These are phyloP conservation scores for Margaritispora aquatica DNA, from an alignment of 495 filamentous ascomycete genomes.

Conservation along the genomic window DNA sequence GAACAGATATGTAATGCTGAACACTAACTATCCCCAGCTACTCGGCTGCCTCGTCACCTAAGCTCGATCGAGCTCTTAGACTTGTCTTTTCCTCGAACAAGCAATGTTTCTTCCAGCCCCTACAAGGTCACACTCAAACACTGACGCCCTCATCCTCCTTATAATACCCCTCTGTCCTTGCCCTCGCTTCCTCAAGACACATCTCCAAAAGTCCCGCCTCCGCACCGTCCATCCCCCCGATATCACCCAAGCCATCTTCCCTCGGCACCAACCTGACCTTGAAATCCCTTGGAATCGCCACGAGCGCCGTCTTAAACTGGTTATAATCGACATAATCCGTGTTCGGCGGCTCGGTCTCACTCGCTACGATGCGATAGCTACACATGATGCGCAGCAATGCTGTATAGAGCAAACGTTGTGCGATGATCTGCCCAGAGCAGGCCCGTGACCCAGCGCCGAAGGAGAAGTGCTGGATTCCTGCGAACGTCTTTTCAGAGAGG, in stretches of 20 bases:
- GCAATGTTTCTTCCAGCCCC: too few species aligned
- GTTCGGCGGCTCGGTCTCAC: constrained; percentile 40
- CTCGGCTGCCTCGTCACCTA: too few species aligned
- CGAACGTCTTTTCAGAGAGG: constrained; percentile 29
- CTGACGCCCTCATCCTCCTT: constrained; percentile 11
- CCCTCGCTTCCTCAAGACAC: constrained; percentile 24
- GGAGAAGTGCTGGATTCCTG: constrained; percentile 39
- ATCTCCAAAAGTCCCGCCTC: constrained; percentile 28
- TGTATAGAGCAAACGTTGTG: constrained; percentile 41
- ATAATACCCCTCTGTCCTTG: constrained; percentile 17
- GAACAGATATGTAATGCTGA: too few species aligned
- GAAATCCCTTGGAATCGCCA: constrained; percentile 49
- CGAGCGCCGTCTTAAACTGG: constrained; percentile 45
- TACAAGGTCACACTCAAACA: too few species aligned
- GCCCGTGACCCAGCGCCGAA: constrained; percentile 49
- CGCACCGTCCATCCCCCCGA: too few species aligned
- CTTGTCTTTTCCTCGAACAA: too few species aligned
- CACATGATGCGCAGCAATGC: constrained; percentile 43
- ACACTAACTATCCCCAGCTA: too few species aligned
- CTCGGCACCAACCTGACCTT: constrained; percentile 44
- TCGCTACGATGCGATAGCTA: constrained; percentile 45
- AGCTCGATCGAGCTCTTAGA: too few species aligned
- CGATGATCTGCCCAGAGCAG: constrained; percentile 47
- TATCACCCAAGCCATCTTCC: too few species aligned
- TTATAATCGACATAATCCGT: constrained; percentile 56